Base-by-base conservation (phyloP, 768 basidiomycete genomes). In the Russula olivacea region DNA sequence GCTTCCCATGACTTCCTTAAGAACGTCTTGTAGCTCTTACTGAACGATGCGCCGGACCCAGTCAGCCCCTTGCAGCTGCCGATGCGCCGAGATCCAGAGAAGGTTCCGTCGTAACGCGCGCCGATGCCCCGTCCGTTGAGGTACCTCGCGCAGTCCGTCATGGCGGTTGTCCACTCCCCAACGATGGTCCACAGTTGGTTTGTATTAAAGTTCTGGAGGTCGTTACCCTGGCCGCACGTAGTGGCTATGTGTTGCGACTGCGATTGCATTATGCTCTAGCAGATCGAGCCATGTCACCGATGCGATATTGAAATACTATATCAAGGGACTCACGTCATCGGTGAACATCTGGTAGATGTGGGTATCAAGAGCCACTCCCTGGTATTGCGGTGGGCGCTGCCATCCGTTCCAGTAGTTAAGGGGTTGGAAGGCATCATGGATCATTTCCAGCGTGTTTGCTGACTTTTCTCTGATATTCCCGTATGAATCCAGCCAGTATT, bases 81-180 rank as follows among this genome's bases (percentile, higher is more conserved):
- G 25, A 92, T 81, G 25, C 74, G 73, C 3, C 81, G 74, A 3
- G 89, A 87, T 9, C 89, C 91, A 7, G 81, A 71, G 66, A 73
- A 83, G 5, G 41, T 19, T 21, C 89, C 89, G 61, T 81, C 85
- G 68, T 82, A 86, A 23, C 81, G 72, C 10, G 81, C 73, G 76
- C 88, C 86, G 45, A 77, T 66, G 1, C 89, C 91, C 45, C 91
- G 83, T 6, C 93, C 93, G 68, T 95, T 96, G 52, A 96, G 77
- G 73, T 89, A 89, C 69, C 81, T 86, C 14, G 86, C 86, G 67
- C 90, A 91, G 68, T 91, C 91, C 11, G 82, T 92, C 55, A 80
- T 75, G 4, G 87, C 88, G 4, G 88, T 81, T 0, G 88, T 84
- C 86, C 90, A 97, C 75, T 97, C 93, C 45, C 93, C 93, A 15